Conservation (phyloP, 176 grass and related monocot species). For the Neostapfia colusana region DNA sequence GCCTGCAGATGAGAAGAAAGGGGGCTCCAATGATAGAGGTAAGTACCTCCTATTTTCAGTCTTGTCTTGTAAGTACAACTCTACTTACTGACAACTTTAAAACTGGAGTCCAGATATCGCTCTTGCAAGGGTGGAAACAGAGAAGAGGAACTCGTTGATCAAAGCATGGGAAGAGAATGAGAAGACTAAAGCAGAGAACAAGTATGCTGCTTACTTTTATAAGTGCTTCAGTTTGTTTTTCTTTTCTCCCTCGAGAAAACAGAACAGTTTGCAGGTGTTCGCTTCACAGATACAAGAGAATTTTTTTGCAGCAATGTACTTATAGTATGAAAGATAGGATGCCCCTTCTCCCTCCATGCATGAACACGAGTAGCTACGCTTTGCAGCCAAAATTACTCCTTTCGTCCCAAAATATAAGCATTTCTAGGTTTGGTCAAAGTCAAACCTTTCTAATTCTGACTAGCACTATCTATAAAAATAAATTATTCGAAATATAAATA, state of each 20-base stretch:
- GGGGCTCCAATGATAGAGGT: slow-evolving; percentile 80
- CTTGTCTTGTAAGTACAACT: slow-evolving; percentile 8
- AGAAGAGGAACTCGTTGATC: slow-evolving; percentile 81
- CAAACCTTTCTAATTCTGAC: too few species aligned
- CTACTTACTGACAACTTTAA: slow-evolving; percentile 17
- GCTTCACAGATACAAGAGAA: not conserved
- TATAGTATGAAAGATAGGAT: not conserved
- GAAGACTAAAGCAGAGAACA: slow-evolving; percentile 88
- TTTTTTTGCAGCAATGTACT: not conserved
- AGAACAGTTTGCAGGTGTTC: not conserved
- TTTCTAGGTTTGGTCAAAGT: too few species aligned
- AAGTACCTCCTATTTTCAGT: slow-evolving; percentile 23
- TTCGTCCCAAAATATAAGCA: too few species aligned
- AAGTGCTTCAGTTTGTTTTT: not conserved
- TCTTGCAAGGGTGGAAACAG: slow-evolving; percentile 77
- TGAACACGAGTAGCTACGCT: not conserved
- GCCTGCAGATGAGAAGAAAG: slow-evolving; percentile 53
- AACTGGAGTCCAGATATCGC: slow-evolving; percentile 49
- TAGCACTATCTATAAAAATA: too few species aligned
- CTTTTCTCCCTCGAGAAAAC: not conserved
- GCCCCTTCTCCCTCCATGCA: not conserved
- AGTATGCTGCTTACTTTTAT: slow-evolving; percentile 42
- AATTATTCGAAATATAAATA: too few species aligned
- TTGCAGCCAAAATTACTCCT: not conserved
- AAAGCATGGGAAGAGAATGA: slow-evolving; percentile 97